Percentiles rank a stretch among this genome's conserved stretches.
Evolutionary conservation across 257 asterid species (phyloP).

Genomic region (Fraxinus quadrangulata): DNA sequence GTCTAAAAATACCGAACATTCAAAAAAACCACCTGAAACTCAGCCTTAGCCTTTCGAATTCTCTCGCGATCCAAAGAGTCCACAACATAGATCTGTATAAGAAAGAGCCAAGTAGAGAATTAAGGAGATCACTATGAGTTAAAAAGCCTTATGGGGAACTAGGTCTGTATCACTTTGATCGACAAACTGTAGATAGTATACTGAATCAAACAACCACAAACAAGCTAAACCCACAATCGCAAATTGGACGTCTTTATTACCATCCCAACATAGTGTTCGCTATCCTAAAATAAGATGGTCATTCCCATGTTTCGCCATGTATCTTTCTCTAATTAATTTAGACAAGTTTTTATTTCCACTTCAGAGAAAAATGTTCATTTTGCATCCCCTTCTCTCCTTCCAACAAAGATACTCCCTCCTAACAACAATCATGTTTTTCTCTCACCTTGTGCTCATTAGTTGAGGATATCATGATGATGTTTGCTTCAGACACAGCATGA

Average conservation of each 20-base stretch:
- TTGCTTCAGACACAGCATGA: slow-evolving; percentile 1
- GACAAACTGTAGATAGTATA: slow-evolving; percentile 15
- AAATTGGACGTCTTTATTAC: not conserved
- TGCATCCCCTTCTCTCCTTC: not conserved
- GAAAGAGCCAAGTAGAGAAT: slow-evolving; percentile 16
- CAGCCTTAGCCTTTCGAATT: slow-evolving; percentile 77
- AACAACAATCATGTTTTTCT: slow-evolving; percentile 9
- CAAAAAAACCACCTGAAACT: slow-evolving; percentile 73
- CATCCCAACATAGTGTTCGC: not conserved
- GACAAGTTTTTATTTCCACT: not conserved
- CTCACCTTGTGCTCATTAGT: not conserved
- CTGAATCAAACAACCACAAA: slow-evolving; percentile 18
- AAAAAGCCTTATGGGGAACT: slow-evolving; percentile 15
- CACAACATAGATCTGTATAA: slow-evolving; percentile 81
- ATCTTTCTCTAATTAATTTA: not conserved
- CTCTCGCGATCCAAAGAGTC: slow-evolving; percentile 96
- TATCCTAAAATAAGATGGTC: not conserved
- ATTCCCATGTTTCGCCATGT: not conserved
- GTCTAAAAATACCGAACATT: slow-evolving; percentile 27
- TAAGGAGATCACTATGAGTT: slow-evolving; percentile 13
- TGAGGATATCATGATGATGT: slow-evolving; percentile 11
- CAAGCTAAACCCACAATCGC: slow-evolving; percentile 4
- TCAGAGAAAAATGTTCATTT: not conserved
- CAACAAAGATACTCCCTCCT: slow-evolving; percentile 2
- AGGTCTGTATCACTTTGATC: slow-evolving; percentile 18